Evolutionary conservation across 2,329 filamentous ascomycete species (phyloP).

Genomic region (Hypoxylon sp.): DNA sequence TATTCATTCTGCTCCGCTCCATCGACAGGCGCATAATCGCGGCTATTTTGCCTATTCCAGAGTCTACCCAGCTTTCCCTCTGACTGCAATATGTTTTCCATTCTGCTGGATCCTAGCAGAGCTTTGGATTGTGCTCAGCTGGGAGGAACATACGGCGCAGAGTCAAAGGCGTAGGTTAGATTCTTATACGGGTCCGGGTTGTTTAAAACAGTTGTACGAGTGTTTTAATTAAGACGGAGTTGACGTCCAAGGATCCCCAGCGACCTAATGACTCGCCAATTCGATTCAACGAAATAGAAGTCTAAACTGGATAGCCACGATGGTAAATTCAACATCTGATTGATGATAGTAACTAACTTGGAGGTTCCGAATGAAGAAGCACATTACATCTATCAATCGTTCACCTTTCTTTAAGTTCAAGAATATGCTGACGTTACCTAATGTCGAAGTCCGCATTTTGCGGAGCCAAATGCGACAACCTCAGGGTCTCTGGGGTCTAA

Average conservation of each 20-base stretch:
- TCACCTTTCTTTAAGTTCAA: not conserved
- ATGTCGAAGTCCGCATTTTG: not conserved
- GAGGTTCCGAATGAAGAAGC: not conserved
- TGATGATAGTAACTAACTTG: not conserved
- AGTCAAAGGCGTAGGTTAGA: not conserved
- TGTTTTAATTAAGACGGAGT: conserved; percentile 2
- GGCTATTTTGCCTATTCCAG: conserved; percentile 27
- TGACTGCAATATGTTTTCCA: conserved; percentile 14
- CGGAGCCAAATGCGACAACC: not conserved
- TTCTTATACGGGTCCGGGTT: not conserved
- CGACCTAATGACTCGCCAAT: not conserved
- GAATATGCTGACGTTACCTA: not conserved
- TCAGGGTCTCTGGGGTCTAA: too few species aligned
- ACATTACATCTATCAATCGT: not conserved
- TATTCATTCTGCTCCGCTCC: conserved; percentile 28
- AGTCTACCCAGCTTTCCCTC: conserved; percentile 25
- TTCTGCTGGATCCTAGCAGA: conserved; percentile 4
- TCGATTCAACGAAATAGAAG: not conserved
- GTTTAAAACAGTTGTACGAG: not conserved
- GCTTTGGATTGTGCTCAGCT: not conserved
- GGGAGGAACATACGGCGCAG: not conserved
- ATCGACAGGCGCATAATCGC: conserved; percentile 32
- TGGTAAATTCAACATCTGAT: not conserved
- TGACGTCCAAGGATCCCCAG: conserved; percentile 11
- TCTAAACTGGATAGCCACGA: not conserved